A percentile compares a stretch with the other conserved stretches of the same genome.
Conservation (phyloP, 176 grass and related monocot genomes). For the Paspalum vaginatum region DNA sequence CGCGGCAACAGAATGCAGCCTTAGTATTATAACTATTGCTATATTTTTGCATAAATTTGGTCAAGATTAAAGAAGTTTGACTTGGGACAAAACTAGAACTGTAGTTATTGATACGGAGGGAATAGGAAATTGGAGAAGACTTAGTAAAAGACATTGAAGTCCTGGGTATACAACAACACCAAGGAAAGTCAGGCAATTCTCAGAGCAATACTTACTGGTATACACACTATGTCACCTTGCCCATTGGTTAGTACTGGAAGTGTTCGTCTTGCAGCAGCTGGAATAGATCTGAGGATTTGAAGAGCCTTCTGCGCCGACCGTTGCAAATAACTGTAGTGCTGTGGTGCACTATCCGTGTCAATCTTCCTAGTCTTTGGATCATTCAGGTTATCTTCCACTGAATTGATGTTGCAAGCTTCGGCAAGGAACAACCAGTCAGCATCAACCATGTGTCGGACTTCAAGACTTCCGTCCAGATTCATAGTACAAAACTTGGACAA, state of each 20-base stretch:
- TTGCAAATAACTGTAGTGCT: conserved; percentile 58
- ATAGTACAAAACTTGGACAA: conserved; percentile 53
- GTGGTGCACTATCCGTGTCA: conserved; percentile 16
- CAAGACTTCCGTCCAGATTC: conserved; percentile 40
- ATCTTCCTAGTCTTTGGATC: conserved; percentile 15
- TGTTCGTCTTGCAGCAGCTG: conserved; percentile 72
- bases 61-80: no score
- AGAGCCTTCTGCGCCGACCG: conserved; percentile 59
- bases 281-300: conserved; percentile 65
- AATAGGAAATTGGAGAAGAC: conserved; percentile 25
- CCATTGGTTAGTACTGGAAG: conserved; percentile 69
- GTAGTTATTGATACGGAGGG: no score
- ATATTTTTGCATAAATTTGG: no score
- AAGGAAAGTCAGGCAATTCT: conserved; percentile 1
- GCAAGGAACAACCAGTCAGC: conserved; percentile 84
- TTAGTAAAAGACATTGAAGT: conserved; percentile 21
- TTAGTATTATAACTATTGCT: no score
- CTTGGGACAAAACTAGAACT: no score
- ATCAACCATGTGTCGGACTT: conserved; percentile 76
- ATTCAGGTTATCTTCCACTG: conserved; percentile 32
- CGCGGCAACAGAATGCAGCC: no score
- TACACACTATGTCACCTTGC: conserved; percentile 58
- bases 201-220: conserved; percentile 62
- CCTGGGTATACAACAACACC: not conserved
- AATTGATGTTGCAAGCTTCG: conserved; percentile 44